Evolutionary conservation across 2,329 filamentous ascomycete genomes (phyloP), one percentile per base, ranked within the genome.

Genomic region (Aspergillus costaricaensis): DNA sequence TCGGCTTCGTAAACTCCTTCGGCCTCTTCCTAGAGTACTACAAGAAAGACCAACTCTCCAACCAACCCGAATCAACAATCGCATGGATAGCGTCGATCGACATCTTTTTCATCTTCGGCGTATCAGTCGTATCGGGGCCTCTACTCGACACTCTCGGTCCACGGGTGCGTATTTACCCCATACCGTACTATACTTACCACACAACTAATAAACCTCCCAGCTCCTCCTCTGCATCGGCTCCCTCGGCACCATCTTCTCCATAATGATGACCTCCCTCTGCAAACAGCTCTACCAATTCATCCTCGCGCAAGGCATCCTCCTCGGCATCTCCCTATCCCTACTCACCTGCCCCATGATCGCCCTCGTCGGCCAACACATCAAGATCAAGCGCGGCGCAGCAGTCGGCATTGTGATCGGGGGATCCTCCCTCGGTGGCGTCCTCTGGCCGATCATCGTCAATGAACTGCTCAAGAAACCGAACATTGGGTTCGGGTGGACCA

Each of bases 251-350:
- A 81, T 89, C 17, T 83, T 88, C 57, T 84, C 85, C 4, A 68
- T 89, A 5, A 88, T 89, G 84, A 87, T 88, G 85, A 79, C 84
- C 0, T 83, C 80, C 5, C 72, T 89, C 59, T 86, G 79, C 53
- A 81, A 76, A 0, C 63, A 82, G 56, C 85, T 84, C 68, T 85
- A 80, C 64, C 83, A 85, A 32, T 80, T 84, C 65, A 72, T 85
- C 32, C 70, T 76, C 3, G 69, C 65, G 2, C 68, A 75, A 52
- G 70, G 66, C 1, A 52, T 70, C 8, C 44, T 69, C 2, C 54
- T 63, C 6, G 68, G 69, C 9, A 38, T 68, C 2, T 19, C 50
- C 3, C 79, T 76, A 63, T 79, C 78, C 0, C 69, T 84, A 1
- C 65, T 83, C 3, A 72, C 76, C 10, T 72, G 81, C 1, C 82